Evolutionary conservation across 202 grass and related monocot species (phyloP), one percentile per base, ranked within the genome.

Genomic region (Zizania palustris): DNA sequence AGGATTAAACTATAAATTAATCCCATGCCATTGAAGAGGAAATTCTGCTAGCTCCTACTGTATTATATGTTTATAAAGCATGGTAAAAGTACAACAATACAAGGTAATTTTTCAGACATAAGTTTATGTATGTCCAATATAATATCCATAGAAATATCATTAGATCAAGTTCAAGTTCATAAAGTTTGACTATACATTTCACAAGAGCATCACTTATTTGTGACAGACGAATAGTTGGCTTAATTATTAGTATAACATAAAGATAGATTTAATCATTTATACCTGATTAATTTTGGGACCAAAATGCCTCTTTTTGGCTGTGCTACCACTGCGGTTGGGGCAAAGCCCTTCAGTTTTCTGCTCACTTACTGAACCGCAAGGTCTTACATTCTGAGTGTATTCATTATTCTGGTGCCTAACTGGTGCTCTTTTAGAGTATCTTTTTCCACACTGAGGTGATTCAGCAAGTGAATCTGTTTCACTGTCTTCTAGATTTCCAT

Each of bases 221-320:
- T 55, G 51, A 55, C 51, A n/a, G 19, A n/a, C 8, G 16, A 7
- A 45, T 58, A 78, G 62, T 37, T 58, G 55, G 63, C 57, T 74
- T 69, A 36, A 51, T 65, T 75, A 28, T 75, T 33, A 71, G 33
- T n/a, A 50, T 6, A 58, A 68, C 20, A 64, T 69, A 68, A 63
- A 21, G 38, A 65, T 15, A 63, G 18, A 19, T 58, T 22, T 50
- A 34, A 64, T 40, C 21, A 75, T 78, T 34, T 15, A 72, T 90
- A 90, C 91, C 91, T 88, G 75, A 74, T 4, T 66, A 69, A 90
- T 63, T 63, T 81, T 39, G 75, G 82, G 82, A 67, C 68, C 85
- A 87, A 81, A 76, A 83, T 77, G 48, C 50, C 50, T 63, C 69
- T 78, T 83, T 9, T 6, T 63, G 75, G 68, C 41, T n/a, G 70